Evolutionary conservation across 495 filamentous ascomycete genomes (phyloP).

Genomic region (Xylaria telfairii): DNA sequence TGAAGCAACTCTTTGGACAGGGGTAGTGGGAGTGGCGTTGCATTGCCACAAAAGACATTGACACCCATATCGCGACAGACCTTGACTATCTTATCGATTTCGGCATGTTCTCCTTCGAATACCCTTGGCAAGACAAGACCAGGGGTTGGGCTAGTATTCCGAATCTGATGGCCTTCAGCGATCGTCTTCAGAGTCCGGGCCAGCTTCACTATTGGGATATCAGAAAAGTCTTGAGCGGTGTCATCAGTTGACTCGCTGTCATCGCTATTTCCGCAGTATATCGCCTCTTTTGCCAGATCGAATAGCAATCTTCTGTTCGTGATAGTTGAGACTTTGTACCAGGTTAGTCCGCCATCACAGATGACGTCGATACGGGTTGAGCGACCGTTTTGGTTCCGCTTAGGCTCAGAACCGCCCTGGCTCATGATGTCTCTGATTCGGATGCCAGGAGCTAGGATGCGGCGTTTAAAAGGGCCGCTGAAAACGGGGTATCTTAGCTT

Average conservation of each 20-base stretch:
- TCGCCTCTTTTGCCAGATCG: slow-evolving; percentile 40
- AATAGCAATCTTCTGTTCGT: slow-evolving; percentile 38
- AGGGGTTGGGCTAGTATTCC: slow-evolving; percentile 29
- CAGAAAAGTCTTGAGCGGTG: slow-evolving; percentile 20
- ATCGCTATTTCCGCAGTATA: slow-evolving; percentile 37
- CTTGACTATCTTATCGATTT: slow-evolving; percentile 35
- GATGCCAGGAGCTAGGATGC: slow-evolving; percentile 36
- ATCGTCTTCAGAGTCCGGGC: slow-evolving; percentile 32
- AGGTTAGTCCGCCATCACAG: slow-evolving; percentile 37
- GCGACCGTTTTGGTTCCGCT: slow-evolving; percentile 30
- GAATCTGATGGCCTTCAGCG: slow-evolving; percentile 39
- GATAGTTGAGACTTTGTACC: slow-evolving; percentile 41
- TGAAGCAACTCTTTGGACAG: slow-evolving; percentile 55
- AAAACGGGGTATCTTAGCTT: slow-evolving; percentile 37
- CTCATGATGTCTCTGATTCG: slow-evolving; percentile 35
- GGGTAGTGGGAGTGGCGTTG: slow-evolving; percentile 26
- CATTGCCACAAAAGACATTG: slow-evolving; percentile 31
- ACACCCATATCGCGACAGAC: slow-evolving; percentile 36
- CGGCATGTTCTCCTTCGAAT: slow-evolving; percentile 30
- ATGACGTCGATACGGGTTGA: slow-evolving; percentile 37
- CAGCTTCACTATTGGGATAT: slow-evolving; percentile 38
- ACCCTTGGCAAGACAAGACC: slow-evolving; percentile 37
- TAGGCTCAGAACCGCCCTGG: slow-evolving; percentile 36
- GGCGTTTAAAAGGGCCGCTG: slow-evolving; percentile 35
- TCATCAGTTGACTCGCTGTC: slow-evolving; percentile 28